These are phyloP conservation scores for Cutaneotrichosporon daszewskae DNA, from an alignment of 1,284 basidiomycete genomes.

Conservation along the genomic window DNA sequence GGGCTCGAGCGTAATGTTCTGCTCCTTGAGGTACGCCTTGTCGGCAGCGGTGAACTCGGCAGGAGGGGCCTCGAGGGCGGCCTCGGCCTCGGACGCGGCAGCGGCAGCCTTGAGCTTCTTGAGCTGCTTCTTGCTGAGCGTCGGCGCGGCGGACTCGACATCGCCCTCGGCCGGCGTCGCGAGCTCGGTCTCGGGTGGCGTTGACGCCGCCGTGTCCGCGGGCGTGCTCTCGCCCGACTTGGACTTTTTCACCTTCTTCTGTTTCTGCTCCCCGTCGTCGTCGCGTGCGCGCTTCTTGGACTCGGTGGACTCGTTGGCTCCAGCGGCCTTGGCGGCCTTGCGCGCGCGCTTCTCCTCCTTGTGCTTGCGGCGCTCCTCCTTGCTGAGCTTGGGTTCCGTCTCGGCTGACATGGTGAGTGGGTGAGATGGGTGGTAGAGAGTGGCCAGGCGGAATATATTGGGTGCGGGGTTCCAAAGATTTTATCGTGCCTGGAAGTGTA, in stretches of 20 bases:
- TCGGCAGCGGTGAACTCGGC: conserved; percentile 49
- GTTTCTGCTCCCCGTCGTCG: conserved; percentile 15
- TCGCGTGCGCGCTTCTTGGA: conserved; percentile 32
- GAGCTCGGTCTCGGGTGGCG: conserved; percentile 18
- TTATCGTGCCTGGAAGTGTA: conserved; percentile 17
- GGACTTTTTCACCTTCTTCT: conserved; percentile 34
- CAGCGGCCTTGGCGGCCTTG: conserved; percentile 32
- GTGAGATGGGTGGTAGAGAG: conserved; percentile 3
- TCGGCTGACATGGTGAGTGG: conserved; percentile 36
- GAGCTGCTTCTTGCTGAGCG: conserved; percentile 41
- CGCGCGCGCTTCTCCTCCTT: conserved; percentile 35
- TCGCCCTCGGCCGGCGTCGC: conserved; percentile 18
- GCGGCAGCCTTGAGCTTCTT: conserved; percentile 39
- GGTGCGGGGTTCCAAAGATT: conserved; percentile 2
- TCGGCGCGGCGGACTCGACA: conserved; percentile 3
- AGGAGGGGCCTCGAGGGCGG: conserved; percentile 25
- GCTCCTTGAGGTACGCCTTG: conserved; percentile 61
- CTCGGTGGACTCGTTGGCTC: conserved; percentile 8
- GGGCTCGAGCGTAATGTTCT: conserved; percentile 67
- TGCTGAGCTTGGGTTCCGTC: conserved; percentile 25
- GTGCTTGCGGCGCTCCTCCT: conserved; percentile 30
- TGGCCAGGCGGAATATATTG: not conserved
- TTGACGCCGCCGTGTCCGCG: conserved; percentile 8
- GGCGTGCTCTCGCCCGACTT: conserved; percentile 35
- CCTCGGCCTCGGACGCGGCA: conserved; percentile 20